Conservation (phyloP, 1,284 basidiomycete species). For the Pyrrhoderma noxium region DNA sequence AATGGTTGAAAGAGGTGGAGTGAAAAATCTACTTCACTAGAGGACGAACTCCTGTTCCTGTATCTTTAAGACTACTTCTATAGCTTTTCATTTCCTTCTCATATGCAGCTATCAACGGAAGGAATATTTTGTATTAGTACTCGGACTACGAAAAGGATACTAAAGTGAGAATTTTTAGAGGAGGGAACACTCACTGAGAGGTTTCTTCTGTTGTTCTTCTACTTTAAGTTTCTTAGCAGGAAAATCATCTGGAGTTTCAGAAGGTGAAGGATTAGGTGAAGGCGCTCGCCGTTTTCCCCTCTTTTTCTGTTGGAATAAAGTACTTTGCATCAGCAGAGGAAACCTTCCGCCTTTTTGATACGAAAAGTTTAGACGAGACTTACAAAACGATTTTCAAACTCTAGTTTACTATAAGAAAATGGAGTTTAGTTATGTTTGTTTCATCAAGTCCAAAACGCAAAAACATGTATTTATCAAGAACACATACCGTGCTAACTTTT, state of each 20-base stretch:
- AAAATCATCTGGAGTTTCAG: conserved; percentile 25
- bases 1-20: too few relatives aligned
- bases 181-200: conserved; percentile 27
- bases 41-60: conserved; percentile 33
- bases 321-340: background rate
- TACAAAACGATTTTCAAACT: conserved; percentile 57
- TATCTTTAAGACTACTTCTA: conserved; percentile 31
- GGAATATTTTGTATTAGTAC: too few relatives aligned
- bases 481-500: conserved; percentile 28
- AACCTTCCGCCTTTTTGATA: background rate
- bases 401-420: conserved; percentile 39
- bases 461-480: conserved; percentile 31
- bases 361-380: conserved; percentile 25
- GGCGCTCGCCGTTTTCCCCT: conserved; percentile 48
- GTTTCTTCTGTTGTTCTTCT: conserved; percentile 32
- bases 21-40: conserved; percentile 30
- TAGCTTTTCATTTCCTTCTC: conserved; percentile 34
- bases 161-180: too few relatives aligned
- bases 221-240: conserved; percentile 28
- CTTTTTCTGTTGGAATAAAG: conserved; percentile 52
- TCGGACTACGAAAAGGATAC: too few relatives aligned
- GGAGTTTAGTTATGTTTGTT: conserved; percentile 5
- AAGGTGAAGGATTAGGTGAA: conserved; percentile 32
- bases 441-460: conserved; percentile 4
- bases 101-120: conserved; percentile 27